Evolutionary conservation across 2,329 filamentous ascomycete genomes (phyloP), one percentile per base, ranked within the genome.

Genomic region (Fusarium dimerum): DNA sequence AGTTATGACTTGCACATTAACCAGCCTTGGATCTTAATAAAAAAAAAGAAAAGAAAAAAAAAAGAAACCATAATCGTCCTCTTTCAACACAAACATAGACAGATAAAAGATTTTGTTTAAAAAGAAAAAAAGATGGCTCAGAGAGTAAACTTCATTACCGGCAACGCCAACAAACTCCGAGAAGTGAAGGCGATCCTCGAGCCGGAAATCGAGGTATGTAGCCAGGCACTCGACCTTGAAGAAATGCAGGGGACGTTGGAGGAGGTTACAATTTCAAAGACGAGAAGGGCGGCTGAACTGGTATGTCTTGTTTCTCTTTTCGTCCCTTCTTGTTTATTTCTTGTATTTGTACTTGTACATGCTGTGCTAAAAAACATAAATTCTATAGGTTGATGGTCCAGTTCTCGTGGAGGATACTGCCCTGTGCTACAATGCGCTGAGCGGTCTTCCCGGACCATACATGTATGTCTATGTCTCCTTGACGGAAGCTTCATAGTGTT

Each of bases 351-450:
- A 2, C 20, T 40, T 42, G 11, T 43, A 40, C 7, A 26, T 26
- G 20, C 20, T 26, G 20, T 7, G 17, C 29, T 45, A 40, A n/a
- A 18, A 39, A 42, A 30, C 6, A 26, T 32, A 38, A 40, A 43
- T 42, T 43, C 46, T 55, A 43, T 51, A 95, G 91, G 74, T 94
- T 44, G 78, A 88, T 65, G 92, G 92, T 1, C 92, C 95, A 4
- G 94, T 97, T 9, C 79, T 99, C 39, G 93, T 96, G 11, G 94
- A 99, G 74, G 94, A 99, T 73, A 99, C 94, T 15, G 92, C 92
- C 62, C 80, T 99, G 45, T 95, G 92, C 77, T 99, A 97, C 70
- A 87, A 89, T 68, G 92, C 93, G 17, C 82, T 97, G 55, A 85
- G 89, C 53, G 92, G 92, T n/a, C 80, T 99, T 30, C 94, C 94